phyloP scores from a whole-genome alignment of 169 alveolate species.

The Eimeria tenella region DNA sequence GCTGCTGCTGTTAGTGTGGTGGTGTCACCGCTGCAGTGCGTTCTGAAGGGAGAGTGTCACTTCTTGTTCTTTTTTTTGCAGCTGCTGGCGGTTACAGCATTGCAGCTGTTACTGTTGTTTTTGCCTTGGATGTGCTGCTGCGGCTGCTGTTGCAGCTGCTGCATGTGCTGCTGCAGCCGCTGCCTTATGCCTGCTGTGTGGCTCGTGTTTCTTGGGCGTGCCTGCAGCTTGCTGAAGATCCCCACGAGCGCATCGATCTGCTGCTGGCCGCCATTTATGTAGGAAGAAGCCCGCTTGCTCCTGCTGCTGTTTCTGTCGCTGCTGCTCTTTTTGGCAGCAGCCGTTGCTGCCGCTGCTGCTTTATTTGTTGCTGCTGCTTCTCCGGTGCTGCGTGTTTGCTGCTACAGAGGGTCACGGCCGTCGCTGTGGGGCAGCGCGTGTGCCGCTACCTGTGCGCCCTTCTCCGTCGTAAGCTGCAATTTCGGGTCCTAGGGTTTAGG shows the following conservation, averaged over 20 bases:
- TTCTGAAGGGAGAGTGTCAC: not conserved
- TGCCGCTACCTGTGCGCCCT: constrained; percentile 36
- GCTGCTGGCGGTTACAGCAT: not conserved
- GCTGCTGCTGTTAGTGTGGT: not conserved
- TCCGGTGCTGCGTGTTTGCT: not conserved
- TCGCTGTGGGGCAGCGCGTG: constrained; percentile 16
- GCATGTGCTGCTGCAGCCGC: not conserved
- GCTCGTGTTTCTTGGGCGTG: not conserved
- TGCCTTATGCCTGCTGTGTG: too few species aligned
- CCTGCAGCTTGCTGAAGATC: constrained; percentile 25
- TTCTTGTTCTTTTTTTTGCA: not conserved
- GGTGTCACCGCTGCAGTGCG: not conserved
- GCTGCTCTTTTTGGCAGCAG: constrained; percentile 5
- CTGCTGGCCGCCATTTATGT: not conserved
- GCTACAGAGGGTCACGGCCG: constrained; percentile 28
- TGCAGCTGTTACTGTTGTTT: not conserved
- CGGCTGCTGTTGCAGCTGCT: not conserved
- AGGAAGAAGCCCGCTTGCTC: not conserved
- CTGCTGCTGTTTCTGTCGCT: not conserved
- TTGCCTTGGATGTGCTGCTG: not conserved
- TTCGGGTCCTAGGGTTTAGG: not conserved
- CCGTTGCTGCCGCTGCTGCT: not conserved
- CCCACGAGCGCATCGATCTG: constrained; percentile 45
- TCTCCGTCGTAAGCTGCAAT: not conserved
- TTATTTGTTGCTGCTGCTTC: constrained; percentile 5